Percentiles rank a stretch among this genome's conserved stretches.
These are phyloP conservation scores for Epithemia pelagica DNA, from an alignment of 108 stramenopile species.

Conservation along the genomic window DNA sequence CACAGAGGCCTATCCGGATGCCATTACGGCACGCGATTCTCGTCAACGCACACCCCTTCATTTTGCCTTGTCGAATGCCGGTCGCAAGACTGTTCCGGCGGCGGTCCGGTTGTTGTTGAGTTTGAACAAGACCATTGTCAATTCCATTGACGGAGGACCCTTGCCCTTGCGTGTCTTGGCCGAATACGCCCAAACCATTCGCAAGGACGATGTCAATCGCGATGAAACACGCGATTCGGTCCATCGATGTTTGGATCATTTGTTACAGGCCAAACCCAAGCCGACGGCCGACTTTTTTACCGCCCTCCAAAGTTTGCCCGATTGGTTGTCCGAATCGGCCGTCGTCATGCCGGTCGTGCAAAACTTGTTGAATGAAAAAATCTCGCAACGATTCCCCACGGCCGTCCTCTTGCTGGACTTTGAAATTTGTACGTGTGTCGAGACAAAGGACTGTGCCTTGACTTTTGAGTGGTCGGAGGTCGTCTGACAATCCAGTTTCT, in stretches of 20 bases:
- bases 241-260: slow-evolving; percentile 43
- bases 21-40: slow-evolving; percentile 42
- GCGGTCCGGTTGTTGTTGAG: slow-evolving; percentile 52
- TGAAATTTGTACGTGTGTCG: slow-evolving; percentile 22
- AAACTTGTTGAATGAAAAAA: slow-evolving; percentile 58
- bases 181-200: slow-evolving; percentile 42
- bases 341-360: slow-evolving; percentile 59
- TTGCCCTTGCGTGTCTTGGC: slow-evolving; percentile 56
- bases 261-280: slow-evolving; percentile 53
- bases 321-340: slow-evolving; percentile 51
- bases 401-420: slow-evolving; percentile 48
- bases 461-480: no score
- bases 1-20: slow-evolving; percentile 44
- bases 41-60: slow-evolving; percentile 64
- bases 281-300: slow-evolving; percentile 74
- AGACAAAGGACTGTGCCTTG: no score
- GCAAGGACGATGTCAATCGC: slow-evolving; percentile 27
- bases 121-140: slow-evolving; percentile 46
- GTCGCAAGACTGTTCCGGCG: slow-evolving; percentile 49
- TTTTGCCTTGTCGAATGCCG: slow-evolving; percentile 71
- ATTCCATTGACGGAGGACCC: slow-evolving; percentile 41
- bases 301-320: slow-evolving; percentile 60
- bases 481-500: no score
- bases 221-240: slow-evolving; percentile 41
- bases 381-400: slow-evolving; percentile 65